phyloP scores from a whole-genome alignment of 352 stramenopile genomes.

The Globisporangium nagaii region DNA sequence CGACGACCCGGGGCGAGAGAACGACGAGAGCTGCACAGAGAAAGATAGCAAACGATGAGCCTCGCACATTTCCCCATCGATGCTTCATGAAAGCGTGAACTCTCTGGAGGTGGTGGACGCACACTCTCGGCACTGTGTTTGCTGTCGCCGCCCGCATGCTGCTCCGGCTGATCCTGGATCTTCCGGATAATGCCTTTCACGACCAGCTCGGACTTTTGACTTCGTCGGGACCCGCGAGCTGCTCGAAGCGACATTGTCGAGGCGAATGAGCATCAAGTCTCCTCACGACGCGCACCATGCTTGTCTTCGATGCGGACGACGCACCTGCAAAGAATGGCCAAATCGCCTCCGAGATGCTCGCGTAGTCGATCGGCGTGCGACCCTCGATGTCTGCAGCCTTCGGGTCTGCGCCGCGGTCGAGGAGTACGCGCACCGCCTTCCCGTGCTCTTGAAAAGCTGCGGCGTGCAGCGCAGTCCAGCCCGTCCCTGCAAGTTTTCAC shows the following conservation, averaged over 20 bases:
- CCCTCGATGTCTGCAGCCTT: slow-evolving; percentile 37
- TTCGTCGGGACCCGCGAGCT: slow-evolving; percentile 47
- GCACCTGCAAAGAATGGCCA: slow-evolving; percentile 61
- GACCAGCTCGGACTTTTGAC: slow-evolving; percentile 48
- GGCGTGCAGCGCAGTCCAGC: slow-evolving; percentile 61
- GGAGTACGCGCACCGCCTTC: slow-evolving; percentile 49
- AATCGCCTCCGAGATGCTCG: slow-evolving; percentile 69
- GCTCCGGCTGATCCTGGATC: slow-evolving; percentile 47
- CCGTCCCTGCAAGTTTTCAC: slow-evolving; percentile 28
- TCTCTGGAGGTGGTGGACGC: too few species aligned
- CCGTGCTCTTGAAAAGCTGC: slow-evolving; percentile 65
- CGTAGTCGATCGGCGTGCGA: slow-evolving; percentile 53
- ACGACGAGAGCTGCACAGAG: slow-evolving; percentile 50
- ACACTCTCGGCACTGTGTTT: slow-evolving; percentile 27
- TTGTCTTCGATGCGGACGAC: neutral
- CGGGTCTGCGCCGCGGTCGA: slow-evolving; percentile 42
- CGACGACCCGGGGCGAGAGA: slow-evolving; percentile 68
- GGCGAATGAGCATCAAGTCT: neutral
- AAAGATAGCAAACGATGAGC: neutral
- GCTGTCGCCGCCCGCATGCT: slow-evolving; percentile 21
- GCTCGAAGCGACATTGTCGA: too few species aligned
- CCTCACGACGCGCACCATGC: too few species aligned
- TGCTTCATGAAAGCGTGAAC: too few species aligned
- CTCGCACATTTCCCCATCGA: too few species aligned
- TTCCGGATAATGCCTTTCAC: slow-evolving; percentile 64